phyloP scores from a whole-genome alignment of 768 basidiomycete genomes.

The Mycena galericulata region DNA sequence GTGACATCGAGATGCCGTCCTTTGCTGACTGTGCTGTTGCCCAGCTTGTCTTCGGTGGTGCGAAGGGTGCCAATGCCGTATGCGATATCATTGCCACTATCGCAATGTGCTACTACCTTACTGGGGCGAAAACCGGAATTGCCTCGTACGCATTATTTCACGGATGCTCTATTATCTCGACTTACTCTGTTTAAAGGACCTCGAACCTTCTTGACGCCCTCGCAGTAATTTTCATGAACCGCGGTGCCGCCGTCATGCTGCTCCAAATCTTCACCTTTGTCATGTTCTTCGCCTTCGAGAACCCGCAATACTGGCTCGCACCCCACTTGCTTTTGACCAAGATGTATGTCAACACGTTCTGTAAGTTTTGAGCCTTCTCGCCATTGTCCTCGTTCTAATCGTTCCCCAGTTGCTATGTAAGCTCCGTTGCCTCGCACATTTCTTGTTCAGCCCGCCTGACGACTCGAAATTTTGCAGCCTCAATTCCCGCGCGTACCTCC shows the following conservation, averaged over 20 bases:
- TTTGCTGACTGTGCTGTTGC: no score
- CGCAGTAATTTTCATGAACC: constrained; percentile 21
- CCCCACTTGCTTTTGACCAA: constrained; percentile 26
- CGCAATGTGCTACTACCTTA: constrained; percentile 24
- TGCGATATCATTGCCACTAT: constrained; percentile 26
- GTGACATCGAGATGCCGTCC: no score
- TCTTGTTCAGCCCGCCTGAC: no score
- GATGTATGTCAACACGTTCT: constrained; percentile 32
- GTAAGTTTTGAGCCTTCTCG: constrained; percentile 2
- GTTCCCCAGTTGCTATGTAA: constrained; percentile 17
- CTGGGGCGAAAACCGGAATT: constrained; percentile 11
- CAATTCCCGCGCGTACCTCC: constrained; percentile 30
- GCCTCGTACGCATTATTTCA: background rate
- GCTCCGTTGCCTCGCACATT: no score
- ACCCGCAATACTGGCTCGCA: constrained; percentile 25
- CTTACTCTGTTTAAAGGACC: background rate
- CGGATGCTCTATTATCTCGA: background rate
- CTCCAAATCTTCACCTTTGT: constrained; percentile 28
- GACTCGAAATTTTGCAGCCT: background rate
- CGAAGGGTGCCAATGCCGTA: constrained; percentile 23
- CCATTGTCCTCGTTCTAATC: no score
- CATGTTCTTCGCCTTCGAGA: constrained; percentile 27
- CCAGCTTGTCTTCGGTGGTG: constrained; percentile 9
- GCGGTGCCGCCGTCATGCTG: constrained; percentile 23
- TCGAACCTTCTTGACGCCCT: constrained; percentile 20